Conservation (phyloP, 73 alveolate genomes). For the Loxodes magnus region DNA sequence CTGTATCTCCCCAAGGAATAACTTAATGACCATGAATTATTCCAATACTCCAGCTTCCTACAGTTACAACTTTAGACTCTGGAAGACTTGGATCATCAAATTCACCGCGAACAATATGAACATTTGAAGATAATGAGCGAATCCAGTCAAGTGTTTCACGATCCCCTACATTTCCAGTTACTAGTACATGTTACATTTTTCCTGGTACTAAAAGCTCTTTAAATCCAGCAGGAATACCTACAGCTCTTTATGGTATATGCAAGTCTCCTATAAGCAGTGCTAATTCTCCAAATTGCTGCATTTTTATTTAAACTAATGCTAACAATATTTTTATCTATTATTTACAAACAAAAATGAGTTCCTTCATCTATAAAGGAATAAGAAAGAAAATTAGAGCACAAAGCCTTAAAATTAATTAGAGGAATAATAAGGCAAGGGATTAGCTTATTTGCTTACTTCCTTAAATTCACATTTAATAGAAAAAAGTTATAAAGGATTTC, state of each 20-base stretch:
- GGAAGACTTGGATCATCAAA: slow-evolving; percentile 70
- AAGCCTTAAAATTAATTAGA: no score
- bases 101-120: slow-evolving; percentile 77
- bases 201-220: slow-evolving; percentile 73
- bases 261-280: slow-evolving; percentile 69
- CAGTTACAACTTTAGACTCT: slow-evolving; percentile 59
- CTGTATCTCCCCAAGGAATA: slow-evolving; percentile 92
- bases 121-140: slow-evolving; percentile 37
- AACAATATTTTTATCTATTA: no score
- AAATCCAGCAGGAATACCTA: slow-evolving; percentile 64
- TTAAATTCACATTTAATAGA: no score
- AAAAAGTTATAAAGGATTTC: no score
- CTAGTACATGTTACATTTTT: slow-evolving; percentile 64
- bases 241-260: slow-evolving; percentile 77
- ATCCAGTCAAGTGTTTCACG: slow-evolving; percentile 59
- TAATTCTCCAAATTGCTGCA: slow-evolving; percentile 26
- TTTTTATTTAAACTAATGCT: no score
- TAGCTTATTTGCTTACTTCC: no score
- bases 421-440: no score
- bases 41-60: slow-evolving; percentile 76
- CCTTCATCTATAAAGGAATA: no score
- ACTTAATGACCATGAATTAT: slow-evolving; percentile 84
- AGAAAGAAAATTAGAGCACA: no score
- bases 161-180: slow-evolving; percentile 77
- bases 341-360: no score